Evolutionary conservation across 1,284 basidiomycete species (phyloP), one percentile per base, ranked within the genome.

Genomic region (Ceratobasidium theobromae): DNA sequence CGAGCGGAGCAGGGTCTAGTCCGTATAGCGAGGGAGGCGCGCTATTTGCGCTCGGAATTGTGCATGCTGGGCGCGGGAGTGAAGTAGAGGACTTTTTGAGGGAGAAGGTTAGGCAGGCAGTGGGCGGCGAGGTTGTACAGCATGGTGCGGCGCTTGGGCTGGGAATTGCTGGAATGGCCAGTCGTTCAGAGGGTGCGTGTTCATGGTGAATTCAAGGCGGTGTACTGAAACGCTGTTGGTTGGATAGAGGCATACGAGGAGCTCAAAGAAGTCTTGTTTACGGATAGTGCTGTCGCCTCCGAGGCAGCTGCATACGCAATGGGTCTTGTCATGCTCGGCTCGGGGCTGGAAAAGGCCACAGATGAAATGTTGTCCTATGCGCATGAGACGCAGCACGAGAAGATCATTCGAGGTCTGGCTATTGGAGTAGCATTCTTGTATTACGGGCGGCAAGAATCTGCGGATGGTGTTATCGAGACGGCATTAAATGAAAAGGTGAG

Each of bases 281-380:
- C 84, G 71, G 95, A 98, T 77, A 94, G 91, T 18, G 95, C 95
- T 25, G 87, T 97, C 21, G 93, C 94, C 18, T 94, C 95, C 18
- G 95, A 98, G 77, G 93, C 91, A 3, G 86, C 93, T 32, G 95
- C 95, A 18, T 96, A 93, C 77, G 91, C 93, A 1, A 97, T 98
- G 93, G 95, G 95, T 58, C 81, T 98, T 60, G 85, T 97, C 74
- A 97, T 97, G 95, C 83, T 98, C 14, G 95, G 93, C 25, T 94
- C 92, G 4, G 94, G 86, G 16, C 87, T 86, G 62, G 80, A 81
- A 48, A 87, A 85, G 43, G 86, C 87, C 53, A 85, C 93, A 23
- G 87, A 91, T 25, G 95, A 98, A 78, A 98, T 97, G 94, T 79
- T 97, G 65, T 84, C 88, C 49, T 98, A 98, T 74, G 93, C 95